Conservation (phyloP, 306 rosid species). For the Prosopis cineraria region DNA sequence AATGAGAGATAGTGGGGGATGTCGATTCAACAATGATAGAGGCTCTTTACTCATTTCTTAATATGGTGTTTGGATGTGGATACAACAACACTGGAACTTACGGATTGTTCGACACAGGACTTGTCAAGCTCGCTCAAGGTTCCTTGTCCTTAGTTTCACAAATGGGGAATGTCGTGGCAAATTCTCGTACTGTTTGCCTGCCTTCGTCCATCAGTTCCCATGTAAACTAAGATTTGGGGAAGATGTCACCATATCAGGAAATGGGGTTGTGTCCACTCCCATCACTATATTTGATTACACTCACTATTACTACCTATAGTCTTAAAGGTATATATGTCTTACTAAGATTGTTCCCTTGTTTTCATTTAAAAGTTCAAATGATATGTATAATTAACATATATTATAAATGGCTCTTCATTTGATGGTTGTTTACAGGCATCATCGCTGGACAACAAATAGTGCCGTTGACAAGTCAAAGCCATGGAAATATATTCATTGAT, state of each 20-base stretch:
- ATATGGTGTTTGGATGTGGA: neutral
- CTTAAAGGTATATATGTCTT: too few relatives aligned
- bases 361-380: too few relatives aligned
- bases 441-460: neutral
- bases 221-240: neutral
- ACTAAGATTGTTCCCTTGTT: too few relatives aligned
- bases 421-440: neutral
- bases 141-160: conserved; percentile 22
- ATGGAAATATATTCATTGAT: conserved; percentile 16
- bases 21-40: too few relatives aligned
- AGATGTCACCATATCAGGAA: neutral
- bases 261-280: conserved; percentile 3
- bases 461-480: neutral
- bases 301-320: too few relatives aligned
- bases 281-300: too few relatives aligned
- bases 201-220: neutral
- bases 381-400: too few relatives aligned
- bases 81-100: neutral
- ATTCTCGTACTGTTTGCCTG: conserved; percentile 23
- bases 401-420: too few relatives aligned
- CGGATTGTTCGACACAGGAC: too few relatives aligned
- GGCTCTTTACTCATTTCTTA: neutral
- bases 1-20: too few relatives aligned
- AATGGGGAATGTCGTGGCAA: neutral
- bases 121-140: conserved; percentile 20